Base-by-base conservation (phyloP, 305 asterid genomes). In the Nicotiana rustica region DNA sequence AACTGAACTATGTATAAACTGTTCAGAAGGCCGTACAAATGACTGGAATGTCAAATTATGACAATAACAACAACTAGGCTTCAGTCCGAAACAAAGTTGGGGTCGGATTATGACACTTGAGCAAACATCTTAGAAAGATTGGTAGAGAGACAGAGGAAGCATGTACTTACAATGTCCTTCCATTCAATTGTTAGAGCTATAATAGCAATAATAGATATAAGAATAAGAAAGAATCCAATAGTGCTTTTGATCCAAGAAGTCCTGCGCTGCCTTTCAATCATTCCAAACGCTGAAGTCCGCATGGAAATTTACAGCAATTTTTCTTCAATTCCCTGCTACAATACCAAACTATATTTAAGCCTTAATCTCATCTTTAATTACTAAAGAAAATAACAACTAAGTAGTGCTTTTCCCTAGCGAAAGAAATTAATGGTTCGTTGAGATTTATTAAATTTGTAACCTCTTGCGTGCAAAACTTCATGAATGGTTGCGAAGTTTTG, bases 91-190 rank as follows among this genome's bases (percentile, higher is more conserved):
- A 41, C 10, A 41, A 41, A 31, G 35, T 31, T 31, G 4, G 35
- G 35, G 18, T 59, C 25, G 70, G 10, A 10, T 57, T 57, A n/a
- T 55, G 21, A 47, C 67, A 13, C 25, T 61, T 31, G 18, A 10
- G 41, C 6, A 13, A 4, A 0, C 2, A 10, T 38, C 2, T 8
- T 36, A 9, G 4, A n/a, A 7, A 61, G 18, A 3, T 12, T n/a
- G 36, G 12, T 0, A 44, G 10, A 67, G 33, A 56, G 62, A 10
- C 14, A 71, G 25, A 31, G 75, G 18, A 17, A 36, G 35, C 15
- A 56, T 13, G 10, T 13, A 84, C 92, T 86, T 90, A 93, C 97
- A 6, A 87, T 10, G 76, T 93, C 88, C 75, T 87, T 87, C 95
- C 93, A 91, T 84, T 80, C 88, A 77, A 86, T 83, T 57, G 91